These are phyloP conservation scores for Epichloe aotearoae DNA, from an alignment of 2,329 filamentous ascomycete species.

Conservation along the genomic window DNA sequence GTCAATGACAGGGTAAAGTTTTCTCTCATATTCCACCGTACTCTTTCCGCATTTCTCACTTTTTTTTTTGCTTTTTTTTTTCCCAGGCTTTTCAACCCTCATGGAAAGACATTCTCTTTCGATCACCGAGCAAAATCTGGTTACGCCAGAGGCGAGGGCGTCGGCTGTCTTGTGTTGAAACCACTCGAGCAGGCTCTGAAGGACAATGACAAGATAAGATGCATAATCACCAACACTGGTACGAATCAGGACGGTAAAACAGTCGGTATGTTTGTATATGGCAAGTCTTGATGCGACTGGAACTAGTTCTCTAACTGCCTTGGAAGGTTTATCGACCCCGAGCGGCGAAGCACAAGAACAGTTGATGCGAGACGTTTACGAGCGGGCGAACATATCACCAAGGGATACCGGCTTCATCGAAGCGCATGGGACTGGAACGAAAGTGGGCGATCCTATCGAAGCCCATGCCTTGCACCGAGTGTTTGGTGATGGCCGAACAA, in stretches of 20 bases:
- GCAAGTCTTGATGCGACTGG: no score
- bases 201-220: constrained; percentile 40
- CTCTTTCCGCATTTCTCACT: background rate
- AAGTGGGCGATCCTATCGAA: constrained; percentile 41
- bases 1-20: constrained; percentile 17
- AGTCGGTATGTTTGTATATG: constrained; percentile 4
- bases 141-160: constrained; percentile 49
- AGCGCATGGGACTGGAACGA: constrained; percentile 43
- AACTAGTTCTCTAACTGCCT: background rate
- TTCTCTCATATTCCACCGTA: no score
- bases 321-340: constrained; percentile 43
- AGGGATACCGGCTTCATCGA: constrained; percentile 26
- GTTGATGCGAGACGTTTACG: constrained; percentile 26
- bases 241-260: constrained; percentile 43
- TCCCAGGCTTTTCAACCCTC: constrained; percentile 28
- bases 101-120: constrained; percentile 34
- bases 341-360: constrained; percentile 33
- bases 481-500: constrained; percentile 24
- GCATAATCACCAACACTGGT: constrained; percentile 35
- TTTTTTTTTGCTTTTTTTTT: background rate
- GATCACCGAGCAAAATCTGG: constrained; percentile 25
- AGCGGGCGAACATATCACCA: constrained; percentile 14
- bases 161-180: constrained; percentile 44
- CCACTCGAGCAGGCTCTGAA: constrained; percentile 38
- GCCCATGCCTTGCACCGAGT: constrained; percentile 32